Base-by-base conservation (phyloP, 108 stramenopile species). In the Skeletonema tropicum region DNA sequence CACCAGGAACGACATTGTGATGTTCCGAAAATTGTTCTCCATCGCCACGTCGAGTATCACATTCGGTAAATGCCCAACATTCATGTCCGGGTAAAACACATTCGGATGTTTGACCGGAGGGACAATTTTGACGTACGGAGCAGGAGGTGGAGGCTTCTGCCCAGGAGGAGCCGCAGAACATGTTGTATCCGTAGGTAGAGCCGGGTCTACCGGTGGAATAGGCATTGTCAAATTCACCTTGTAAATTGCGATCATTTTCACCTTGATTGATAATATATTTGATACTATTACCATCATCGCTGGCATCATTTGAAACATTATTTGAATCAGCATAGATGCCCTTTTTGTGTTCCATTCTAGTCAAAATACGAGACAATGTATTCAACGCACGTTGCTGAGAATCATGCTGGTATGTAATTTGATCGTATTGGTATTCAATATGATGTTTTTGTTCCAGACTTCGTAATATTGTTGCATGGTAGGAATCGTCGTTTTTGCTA, bases 1-100 rank as follows among this genome's bases (percentile, higher is more conserved):
- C 66, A 19, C 64, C 80, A 9, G 74, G 74, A 0, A 45, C 36
- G 0, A 81, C 70, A 30, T 69, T 70, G 39, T 81, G 80, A 64
- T 57, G 60, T 15, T 69, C 80, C n/a, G 64, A 66, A 32, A 81
- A 81, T 67, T 75, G 58, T 35, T 49, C 46, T n/a, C 80, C 80
- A 48, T 81, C 39, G 33, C 74, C 74, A 33, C 66, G 58, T 31
- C 73, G 73, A 12, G 80, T 81, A 49, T 81, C 80, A 46, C 80
- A 81, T 31, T 81, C 80, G 5, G 80, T 81, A 59, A 81, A 81
- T 21, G 80, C 80, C 80, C 80, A 81, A 35, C 80, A 81, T 71
- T 81, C 39, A 45, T 81, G 80, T n/a, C 80, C 80, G 32, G 80
- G 65, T 49, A 66, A 71, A 17, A 81, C 38, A 65, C 80, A 81